Evolutionary conservation across 495 filamentous ascomycete genomes (phyloP), one percentile per base, ranked within the genome.

Genomic region (Penicillium ochrochloron): DNA sequence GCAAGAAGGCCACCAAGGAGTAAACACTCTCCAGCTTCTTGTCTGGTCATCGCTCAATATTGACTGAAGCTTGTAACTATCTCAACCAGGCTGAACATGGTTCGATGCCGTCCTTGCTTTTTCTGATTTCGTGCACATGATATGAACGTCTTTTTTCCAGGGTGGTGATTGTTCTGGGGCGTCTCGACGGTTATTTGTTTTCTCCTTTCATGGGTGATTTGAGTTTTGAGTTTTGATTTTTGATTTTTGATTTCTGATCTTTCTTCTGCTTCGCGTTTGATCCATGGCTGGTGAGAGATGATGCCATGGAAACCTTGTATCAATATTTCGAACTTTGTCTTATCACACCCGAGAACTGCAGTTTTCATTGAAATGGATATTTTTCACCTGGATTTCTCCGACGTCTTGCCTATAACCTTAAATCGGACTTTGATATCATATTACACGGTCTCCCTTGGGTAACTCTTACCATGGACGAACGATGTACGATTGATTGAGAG

Each of bases 1-100:
- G 73, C 21, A 75, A 68, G 71, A 75, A 73, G 66, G 34, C 46
- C 35, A 12, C 34, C 34, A 21, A 55, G 60, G 39, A 42, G 23
- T 62, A 46, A 56, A 46, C 2, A 14, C 10, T 23, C 29, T 34
- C 42, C 21, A 10, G 10, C 5, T 17, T 57, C 12, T 23, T 44
- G 17, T 0, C 37, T 31, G 5, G 19, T 15, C 11, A 44, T 60
- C 56, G 25, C 4, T 52, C 25, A 4, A 5, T 29, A n/a, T 31
- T 14, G 25, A 31, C 25, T 12, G 8, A 31, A 52, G 3, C 25
- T 7, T n/a, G 23, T 52, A 11, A 14, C 27, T 27, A n/a, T 11
- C 15, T 31, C 48, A 15, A n/a, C 21, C 48, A 11, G 48, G 48
- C 12, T 17, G 25, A 15, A n/a, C 12, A 11, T 29, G 10, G 14